Conservation (phyloP, 78 protist genomes). For the Diacronema lutheri region DNA sequence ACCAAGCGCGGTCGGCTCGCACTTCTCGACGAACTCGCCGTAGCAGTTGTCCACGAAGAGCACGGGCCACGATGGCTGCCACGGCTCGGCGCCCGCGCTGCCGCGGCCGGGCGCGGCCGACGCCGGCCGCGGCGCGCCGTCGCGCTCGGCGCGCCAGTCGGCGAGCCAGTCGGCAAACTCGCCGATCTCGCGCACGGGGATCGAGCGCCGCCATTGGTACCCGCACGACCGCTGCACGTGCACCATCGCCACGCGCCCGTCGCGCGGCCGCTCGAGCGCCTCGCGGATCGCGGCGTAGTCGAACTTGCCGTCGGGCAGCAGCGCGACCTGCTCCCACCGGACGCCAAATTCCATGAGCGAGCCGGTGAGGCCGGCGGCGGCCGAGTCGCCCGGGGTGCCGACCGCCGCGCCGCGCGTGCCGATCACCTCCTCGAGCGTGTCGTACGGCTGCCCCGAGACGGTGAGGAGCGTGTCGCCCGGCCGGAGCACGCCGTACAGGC, state of each 20-base stretch:
- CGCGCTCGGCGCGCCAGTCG: background rate
- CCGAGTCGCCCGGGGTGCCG: no score
- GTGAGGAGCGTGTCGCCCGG: slow-evolving; percentile 40
- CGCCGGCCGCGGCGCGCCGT: background rate
- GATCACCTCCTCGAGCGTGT: slow-evolving; percentile 50
- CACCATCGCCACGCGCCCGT: background rate
- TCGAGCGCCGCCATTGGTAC: slow-evolving; percentile 39
- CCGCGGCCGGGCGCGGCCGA: background rate
- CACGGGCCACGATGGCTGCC: background rate
- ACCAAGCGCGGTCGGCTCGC: slow-evolving; percentile 44
- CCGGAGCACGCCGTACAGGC: slow-evolving; percentile 45
- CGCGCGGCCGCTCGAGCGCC: background rate
- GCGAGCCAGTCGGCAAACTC: background rate
- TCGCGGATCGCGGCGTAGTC: slow-evolving; percentile 6
- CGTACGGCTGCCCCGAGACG: slow-evolving; percentile 34
- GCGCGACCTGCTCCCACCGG: background rate
- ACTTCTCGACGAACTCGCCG: slow-evolving; percentile 36
- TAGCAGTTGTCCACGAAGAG: slow-evolving; percentile 60
- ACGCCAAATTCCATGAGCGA: slow-evolving; percentile 22
- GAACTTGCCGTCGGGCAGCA: slow-evolving; percentile 1
- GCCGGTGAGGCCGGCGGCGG: background rate
- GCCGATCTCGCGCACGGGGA: slow-evolving; percentile 22
- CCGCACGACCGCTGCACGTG: slow-evolving; percentile 60
- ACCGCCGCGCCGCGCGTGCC: slow-evolving; percentile 25
- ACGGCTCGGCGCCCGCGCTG: no score